Evolutionary conservation across 192 early-diverging fungal genomes (phyloP).

Genomic region (Funneliformis mosseae): DNA sequence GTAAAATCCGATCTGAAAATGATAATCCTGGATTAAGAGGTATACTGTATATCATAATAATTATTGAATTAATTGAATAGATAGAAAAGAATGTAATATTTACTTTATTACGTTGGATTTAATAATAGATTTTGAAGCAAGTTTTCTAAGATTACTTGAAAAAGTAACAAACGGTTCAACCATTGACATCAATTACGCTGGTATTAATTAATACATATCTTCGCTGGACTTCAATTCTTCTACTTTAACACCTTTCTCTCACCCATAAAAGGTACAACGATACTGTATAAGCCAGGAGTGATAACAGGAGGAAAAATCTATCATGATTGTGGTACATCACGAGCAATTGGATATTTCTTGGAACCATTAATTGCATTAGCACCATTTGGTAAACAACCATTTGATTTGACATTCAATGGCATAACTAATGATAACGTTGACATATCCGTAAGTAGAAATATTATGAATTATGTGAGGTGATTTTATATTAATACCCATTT

Average conservation of each 20-base stretch:
- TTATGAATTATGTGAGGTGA: not conserved
- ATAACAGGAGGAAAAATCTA: conserved; percentile 84
- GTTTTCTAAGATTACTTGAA: conserved; percentile 89
- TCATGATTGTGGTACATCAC: conserved; percentile 84
- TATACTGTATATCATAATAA: conserved; percentile 38
- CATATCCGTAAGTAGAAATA: conserved; percentile 64
- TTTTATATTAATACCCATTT: not conserved
- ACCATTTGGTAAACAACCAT: conserved; percentile 89
- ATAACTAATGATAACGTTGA: conserved; percentile 95
- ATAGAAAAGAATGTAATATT: not conserved
- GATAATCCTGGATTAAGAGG: conserved; percentile 84
- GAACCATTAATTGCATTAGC: conserved; percentile 90
- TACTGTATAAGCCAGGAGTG: conserved; percentile 86
- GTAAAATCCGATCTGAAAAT: conserved; percentile 86
- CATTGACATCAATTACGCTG: conserved; percentile 94
- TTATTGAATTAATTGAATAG: not conserved
- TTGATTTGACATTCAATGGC: conserved; percentile 82
- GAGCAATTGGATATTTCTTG: conserved; percentile 93
- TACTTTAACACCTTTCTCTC: not conserved
- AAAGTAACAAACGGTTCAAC: conserved; percentile 90
- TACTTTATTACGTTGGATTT: not conserved
- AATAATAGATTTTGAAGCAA: conserved; percentile 83
- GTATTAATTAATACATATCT: conserved; percentile 39
- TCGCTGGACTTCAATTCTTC: not conserved
- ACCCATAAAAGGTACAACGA: conserved; percentile 64